These are phyloP conservation scores for Trichoderma oligosporum DNA, from an alignment of 2,329 filamentous ascomycete species.

Conservation along the genomic window DNA sequence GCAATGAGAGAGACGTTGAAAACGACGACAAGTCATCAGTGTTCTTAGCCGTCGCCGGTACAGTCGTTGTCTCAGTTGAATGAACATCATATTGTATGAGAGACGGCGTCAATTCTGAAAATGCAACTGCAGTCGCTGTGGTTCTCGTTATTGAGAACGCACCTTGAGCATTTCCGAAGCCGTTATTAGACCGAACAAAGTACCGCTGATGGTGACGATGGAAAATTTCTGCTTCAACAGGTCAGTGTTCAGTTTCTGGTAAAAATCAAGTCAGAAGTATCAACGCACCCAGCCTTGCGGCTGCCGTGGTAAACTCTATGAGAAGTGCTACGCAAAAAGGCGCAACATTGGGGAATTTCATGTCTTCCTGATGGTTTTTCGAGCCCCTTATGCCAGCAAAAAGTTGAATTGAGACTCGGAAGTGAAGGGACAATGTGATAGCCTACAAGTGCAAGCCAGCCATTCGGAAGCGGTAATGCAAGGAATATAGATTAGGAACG, in stretches of 20 bases:
- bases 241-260: neutral
- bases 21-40: too few relatives aligned
- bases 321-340: slow-evolving; percentile 23
- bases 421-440: neutral
- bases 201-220: neutral
- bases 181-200: neutral
- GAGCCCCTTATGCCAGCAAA: neutral
- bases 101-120: neutral
- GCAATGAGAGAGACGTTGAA: neutral
- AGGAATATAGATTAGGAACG: neutral
- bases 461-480: neutral
- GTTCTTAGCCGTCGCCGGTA: neutral
- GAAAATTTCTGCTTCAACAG: neutral
- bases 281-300: slow-evolving; percentile 20
- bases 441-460: neutral
- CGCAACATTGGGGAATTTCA: slow-evolving; percentile 22
- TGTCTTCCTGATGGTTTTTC: neutral
- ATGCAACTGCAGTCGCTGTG: neutral
- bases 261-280: neutral
- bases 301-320: slow-evolving; percentile 19
- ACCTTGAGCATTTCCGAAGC: neutral
- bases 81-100: neutral
- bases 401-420: neutral
- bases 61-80: neutral
- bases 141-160: neutral